Percentiles rank a stretch among this genome's conserved stretches.
These are phyloP conservation scores for Zymoseptoria passerinii DNA, from an alignment of 2,329 filamentous ascomycete genomes.

Conservation along the genomic window DNA sequence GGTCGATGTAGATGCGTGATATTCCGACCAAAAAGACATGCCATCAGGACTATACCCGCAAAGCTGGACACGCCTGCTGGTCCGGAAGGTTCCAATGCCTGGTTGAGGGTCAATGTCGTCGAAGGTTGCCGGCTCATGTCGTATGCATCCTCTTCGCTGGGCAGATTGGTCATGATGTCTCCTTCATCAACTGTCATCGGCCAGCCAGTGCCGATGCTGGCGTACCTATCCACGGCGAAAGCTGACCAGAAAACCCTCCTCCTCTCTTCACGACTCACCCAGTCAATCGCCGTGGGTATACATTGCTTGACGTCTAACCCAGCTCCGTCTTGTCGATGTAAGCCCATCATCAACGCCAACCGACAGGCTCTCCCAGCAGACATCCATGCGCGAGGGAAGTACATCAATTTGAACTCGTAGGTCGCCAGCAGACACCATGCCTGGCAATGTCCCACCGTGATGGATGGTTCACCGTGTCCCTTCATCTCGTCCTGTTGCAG, in stretches of 20 bases:
- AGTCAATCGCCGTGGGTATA: conserved; percentile 75
- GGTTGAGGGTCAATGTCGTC: conserved; percentile 59
- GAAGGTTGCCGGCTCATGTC: conserved; percentile 64
- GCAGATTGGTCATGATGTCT: conserved; percentile 81
- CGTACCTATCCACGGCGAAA: conserved; percentile 84
- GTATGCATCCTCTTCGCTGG: conserved; percentile 76
- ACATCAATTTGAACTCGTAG: conserved; percentile 97
- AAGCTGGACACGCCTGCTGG: conserved; percentile 67
- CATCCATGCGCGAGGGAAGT: conserved; percentile 91
- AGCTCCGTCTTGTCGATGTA: conserved; percentile 75
- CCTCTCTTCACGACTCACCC: no score
- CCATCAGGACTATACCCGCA: conserved; percentile 72
- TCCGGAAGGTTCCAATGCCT: conserved; percentile 63
- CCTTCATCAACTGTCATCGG: conserved; percentile 88
- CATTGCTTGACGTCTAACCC: conserved; percentile 91
- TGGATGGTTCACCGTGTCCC: conserved; percentile 81
- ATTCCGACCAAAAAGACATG: conserved; percentile 85
- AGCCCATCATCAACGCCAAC: conserved; percentile 81
- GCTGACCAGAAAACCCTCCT: conserved; percentile 93
- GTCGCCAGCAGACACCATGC: conserved; percentile 69
- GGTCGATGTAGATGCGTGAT: conserved; percentile 85
- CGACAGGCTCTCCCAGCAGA: conserved; percentile 76
- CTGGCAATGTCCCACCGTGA: conserved; percentile 79
- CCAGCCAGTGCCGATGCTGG: conserved; percentile 94
- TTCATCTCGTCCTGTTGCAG: conserved; percentile 83